A percentile compares a stretch with the other conserved stretches of the same genome.
Evolutionary conservation across 2,329 filamentous ascomycete genomes (phyloP).

Genomic region (Aspergillus pseudonomiae): DNA sequence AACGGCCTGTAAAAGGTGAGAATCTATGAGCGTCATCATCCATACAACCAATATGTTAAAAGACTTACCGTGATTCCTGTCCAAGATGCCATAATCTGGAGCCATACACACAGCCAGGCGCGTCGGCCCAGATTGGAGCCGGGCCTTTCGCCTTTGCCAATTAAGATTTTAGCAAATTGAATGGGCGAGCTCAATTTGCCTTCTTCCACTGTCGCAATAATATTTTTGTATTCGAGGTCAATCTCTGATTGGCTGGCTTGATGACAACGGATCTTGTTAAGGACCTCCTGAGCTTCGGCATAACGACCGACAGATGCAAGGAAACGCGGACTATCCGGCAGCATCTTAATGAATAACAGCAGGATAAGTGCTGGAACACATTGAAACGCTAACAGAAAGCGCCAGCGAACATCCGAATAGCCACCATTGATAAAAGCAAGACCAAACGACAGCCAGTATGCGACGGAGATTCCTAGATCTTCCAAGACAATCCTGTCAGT

Average conservation of each 20-base stretch:
- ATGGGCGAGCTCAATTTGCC: slow-evolving; percentile 39
- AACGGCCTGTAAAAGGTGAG: slow-evolving; percentile 28
- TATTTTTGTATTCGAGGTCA: slow-evolving; percentile 39
- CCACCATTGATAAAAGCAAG: slow-evolving; percentile 37
- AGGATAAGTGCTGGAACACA: slow-evolving; percentile 36
- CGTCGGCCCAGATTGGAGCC: slow-evolving; percentile 42
- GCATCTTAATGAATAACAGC: slow-evolving; percentile 29
- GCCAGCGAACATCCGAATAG: slow-evolving; percentile 39
- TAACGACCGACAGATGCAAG: slow-evolving; percentile 42
- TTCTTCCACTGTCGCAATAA: slow-evolving; percentile 34
- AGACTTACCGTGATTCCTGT: slow-evolving; percentile 47
- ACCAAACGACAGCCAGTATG: slow-evolving; percentile 41
- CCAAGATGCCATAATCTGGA: slow-evolving; percentile 51
- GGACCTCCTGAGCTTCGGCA: slow-evolving; percentile 50
- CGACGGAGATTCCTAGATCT: slow-evolving; percentile 52
- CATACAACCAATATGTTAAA: slow-evolving; percentile 23
- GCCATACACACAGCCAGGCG: slow-evolving; percentile 47
- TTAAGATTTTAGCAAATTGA: slow-evolving; percentile 43
- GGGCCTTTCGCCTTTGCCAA: slow-evolving; percentile 35
- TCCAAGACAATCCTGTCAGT: slow-evolving; percentile 1
- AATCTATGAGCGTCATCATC: slow-evolving; percentile 26
- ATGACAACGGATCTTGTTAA: slow-evolving; percentile 41
- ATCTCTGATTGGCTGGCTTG: slow-evolving; percentile 29
- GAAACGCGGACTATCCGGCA: slow-evolving; percentile 38
- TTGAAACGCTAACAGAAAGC: slow-evolving; percentile 39